Percentiles rank a stretch among this genome's conserved stretches.
phyloP scores from a whole-genome alignment of 768 basidiomycete genomes.

The Boletus sp. region DNA sequence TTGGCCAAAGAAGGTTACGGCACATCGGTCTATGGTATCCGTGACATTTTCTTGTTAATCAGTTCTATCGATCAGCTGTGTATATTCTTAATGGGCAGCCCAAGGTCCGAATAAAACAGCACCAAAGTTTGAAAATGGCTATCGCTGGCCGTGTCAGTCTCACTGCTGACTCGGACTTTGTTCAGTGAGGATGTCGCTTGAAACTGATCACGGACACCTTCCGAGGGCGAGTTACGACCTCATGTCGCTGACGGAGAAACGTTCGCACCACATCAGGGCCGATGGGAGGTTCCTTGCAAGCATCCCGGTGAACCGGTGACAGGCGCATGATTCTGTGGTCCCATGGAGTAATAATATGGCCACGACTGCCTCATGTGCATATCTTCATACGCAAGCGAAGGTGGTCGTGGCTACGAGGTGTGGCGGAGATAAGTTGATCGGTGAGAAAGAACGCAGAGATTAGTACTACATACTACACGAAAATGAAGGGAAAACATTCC shows the following conservation, averaged over 20 bases:
- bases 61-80: neutral
- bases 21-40: conserved; percentile 4
- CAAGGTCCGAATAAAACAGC: neutral
- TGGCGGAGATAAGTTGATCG: neutral
- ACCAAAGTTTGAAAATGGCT: no score
- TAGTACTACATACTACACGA: no score
- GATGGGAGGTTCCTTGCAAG: neutral
- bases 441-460: neutral
- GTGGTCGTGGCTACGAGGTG: neutral
- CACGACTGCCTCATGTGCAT: neutral
- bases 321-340: neutral
- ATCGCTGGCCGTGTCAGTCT: neutral
- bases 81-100: no score
- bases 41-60: conserved; percentile 10
- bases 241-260: neutral
- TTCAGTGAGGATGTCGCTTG: neutral
- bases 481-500: neutral
- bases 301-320: neutral
- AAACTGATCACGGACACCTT: neutral
- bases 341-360: neutral
- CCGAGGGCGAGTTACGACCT: neutral
- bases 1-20: conserved; percentile 13
- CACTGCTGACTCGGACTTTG: neutral
- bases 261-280: neutral
- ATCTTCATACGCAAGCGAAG: neutral